A percentile compares a stretch with the other conserved stretches of the same genome.
Conservation (phyloP, 2,329 filamentous ascomycete species). For the Fonsecaea erecta region DNA sequence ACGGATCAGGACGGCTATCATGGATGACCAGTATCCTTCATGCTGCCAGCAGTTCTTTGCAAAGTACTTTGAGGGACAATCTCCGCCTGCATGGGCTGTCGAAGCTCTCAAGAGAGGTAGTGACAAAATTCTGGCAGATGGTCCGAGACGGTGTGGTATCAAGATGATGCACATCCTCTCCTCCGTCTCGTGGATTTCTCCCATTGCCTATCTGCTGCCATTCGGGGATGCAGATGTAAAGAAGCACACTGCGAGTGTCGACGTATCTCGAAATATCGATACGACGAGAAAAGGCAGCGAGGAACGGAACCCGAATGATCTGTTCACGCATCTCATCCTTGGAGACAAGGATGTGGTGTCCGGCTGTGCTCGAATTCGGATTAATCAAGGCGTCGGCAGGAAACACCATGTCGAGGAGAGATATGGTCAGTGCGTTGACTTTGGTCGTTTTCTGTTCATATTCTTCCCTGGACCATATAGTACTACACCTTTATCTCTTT, state of each 20-base stretch:
- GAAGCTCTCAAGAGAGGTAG: slow-evolving; percentile 73
- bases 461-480: too few species aligned
- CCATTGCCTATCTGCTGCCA: background rate
- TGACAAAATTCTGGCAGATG: too few species aligned
- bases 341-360: background rate
- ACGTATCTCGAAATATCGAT: background rate
- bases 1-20: slow-evolving; percentile 72
- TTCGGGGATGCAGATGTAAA: background rate
- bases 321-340: background rate
- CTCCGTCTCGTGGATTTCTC: background rate
- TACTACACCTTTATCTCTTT: too few species aligned
- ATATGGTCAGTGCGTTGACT: too few species aligned
- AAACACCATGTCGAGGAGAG: too few species aligned
- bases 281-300: background rate
- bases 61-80: slow-evolving; percentile 69
- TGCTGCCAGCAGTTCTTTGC: slow-evolving; percentile 81
- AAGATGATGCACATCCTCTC: background rate
- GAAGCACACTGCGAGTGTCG: background rate
- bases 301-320: background rate
- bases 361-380: too few species aligned
- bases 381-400: too few species aligned
- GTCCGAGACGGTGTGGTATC: background rate
- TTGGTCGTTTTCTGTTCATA: too few species aligned
- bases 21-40: slow-evolving; percentile 77
- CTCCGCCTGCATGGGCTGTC: slow-evolving; percentile 83